Evolutionary conservation across 1,284 basidiomycete genomes (phyloP).

Genomic region (Pseudozyma sp.): DNA sequence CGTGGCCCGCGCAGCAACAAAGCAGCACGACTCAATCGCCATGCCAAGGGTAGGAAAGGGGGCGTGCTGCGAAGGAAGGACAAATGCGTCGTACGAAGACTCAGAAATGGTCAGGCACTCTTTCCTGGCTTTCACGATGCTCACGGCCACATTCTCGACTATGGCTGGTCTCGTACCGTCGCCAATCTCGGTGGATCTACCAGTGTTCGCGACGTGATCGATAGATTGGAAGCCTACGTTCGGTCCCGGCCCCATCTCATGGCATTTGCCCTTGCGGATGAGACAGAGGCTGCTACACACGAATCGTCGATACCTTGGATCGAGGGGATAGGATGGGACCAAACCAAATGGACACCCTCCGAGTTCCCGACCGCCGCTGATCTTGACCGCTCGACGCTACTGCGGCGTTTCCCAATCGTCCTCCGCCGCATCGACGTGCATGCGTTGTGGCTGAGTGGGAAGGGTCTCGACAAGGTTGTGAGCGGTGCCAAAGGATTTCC

Average conservation of each 20-base stretch:
- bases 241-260: constrained; percentile 29
- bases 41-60: not conserved
- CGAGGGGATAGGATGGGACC: constrained; percentile 91
- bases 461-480: constrained; percentile 71
- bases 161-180: constrained; percentile 53
- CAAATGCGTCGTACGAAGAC: constrained; percentile 25
- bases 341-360: constrained; percentile 72
- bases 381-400: constrained; percentile 71
- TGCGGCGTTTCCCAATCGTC: constrained; percentile 32
- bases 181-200: constrained; percentile 55
- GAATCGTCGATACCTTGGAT: constrained; percentile 74
- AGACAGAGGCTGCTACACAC: not conserved
- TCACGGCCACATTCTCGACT: constrained; percentile 63
- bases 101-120: constrained; percentile 30
- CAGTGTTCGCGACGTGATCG: constrained; percentile 45
- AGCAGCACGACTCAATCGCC: constrained; percentile 22
- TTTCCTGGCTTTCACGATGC: constrained; percentile 62
- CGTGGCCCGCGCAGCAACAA: constrained; percentile 35
- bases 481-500: constrained; percentile 66
- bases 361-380: constrained; percentile 78
- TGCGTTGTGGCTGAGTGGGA: constrained; percentile 82
- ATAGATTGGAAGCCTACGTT: constrained; percentile 50
- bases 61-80: constrained; percentile 9
- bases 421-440: constrained; percentile 76
- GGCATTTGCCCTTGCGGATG: constrained; percentile 14